Conservation (phyloP, 495 filamentous ascomycete species). For the Trichoderma asperelloides region DNA sequence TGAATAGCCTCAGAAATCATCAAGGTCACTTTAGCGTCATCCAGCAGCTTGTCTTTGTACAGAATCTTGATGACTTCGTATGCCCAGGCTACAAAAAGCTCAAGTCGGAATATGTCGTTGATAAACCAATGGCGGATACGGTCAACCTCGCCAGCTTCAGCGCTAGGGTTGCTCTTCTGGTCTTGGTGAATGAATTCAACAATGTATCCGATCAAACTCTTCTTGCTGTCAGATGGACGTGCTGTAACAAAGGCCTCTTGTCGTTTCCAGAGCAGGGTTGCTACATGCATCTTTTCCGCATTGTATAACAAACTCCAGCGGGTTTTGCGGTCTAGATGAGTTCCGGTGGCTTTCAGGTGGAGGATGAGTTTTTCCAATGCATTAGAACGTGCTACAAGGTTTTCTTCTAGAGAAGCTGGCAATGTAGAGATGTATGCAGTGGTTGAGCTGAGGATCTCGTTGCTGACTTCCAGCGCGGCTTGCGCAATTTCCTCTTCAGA, state of each 20-base stretch:
- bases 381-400: constrained; percentile 61
- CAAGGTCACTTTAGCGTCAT: constrained; percentile 37
- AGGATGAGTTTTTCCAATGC: constrained; percentile 25
- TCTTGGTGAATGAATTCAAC: constrained; percentile 61
- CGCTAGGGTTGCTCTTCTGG: constrained; percentile 52
- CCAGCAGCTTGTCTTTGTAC: constrained; percentile 45
- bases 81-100: constrained; percentile 67
- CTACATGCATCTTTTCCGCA: constrained; percentile 82
- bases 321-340: constrained; percentile 48
- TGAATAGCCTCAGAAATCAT: constrained; percentile 70
- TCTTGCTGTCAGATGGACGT: constrained; percentile 34
- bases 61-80: constrained; percentile 60
- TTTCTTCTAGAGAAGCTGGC: constrained; percentile 67
- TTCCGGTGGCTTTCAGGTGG: constrained; percentile 43
- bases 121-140: constrained; percentile 74
- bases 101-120: constrained; percentile 62
- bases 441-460: constrained; percentile 69
- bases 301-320: constrained; percentile 81
- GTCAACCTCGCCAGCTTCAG: constrained; percentile 56
- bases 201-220: constrained; percentile 55
- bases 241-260: constrained; percentile 52
- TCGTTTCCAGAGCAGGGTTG: constrained; percentile 68
- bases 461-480: constrained; percentile 70
- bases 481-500: constrained; percentile 58
- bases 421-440: constrained; percentile 61